Conservation (phyloP, 768 basidiomycete species). For the Hygrocybe punicea region DNA sequence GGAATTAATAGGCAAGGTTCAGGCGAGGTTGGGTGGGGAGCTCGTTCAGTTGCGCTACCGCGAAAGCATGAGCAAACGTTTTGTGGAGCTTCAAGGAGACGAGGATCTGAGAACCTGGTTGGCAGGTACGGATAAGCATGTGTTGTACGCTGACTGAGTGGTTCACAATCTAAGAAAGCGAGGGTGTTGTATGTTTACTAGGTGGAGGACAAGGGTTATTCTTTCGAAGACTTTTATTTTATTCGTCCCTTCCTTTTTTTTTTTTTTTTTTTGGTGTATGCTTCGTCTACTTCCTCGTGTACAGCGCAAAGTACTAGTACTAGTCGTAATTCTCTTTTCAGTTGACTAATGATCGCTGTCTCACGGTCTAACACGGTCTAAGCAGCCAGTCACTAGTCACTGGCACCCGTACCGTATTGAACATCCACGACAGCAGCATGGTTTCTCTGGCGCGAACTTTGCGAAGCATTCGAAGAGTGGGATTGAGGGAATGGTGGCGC, state of each 20-base stretch:
- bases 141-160: conserved; percentile 74
- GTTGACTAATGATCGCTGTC: no score
- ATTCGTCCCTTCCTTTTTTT: conserved; percentile 5
- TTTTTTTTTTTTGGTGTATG: conserved; percentile 3
- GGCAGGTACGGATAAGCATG: conserved; percentile 74
- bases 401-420: no score
- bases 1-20: conserved; percentile 90
- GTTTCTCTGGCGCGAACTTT: conserved; percentile 74
- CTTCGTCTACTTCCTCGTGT: no score
- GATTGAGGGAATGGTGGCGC: conserved; percentile 84
- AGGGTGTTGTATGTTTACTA: neutral
- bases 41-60: conserved; percentile 69
- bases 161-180: neutral
- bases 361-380: no score
- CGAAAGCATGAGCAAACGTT: conserved; percentile 62
- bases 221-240: conserved; percentile 16
- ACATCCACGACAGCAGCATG: conserved; percentile 38
- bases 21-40: conserved; percentile 76
- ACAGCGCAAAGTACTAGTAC: no score
- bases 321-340: no score
- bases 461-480: conserved; percentile 70
- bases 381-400: no score
- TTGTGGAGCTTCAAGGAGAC: conserved; percentile 62
- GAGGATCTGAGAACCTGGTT: conserved; percentile 69
- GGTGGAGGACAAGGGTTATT: conserved; percentile 7